Percentiles rank a stretch among this genome's conserved stretches.
These are phyloP conservation scores for Geranium rotundifolium DNA, from an alignment of 345 rosid genomes.

Conservation along the genomic window DNA sequence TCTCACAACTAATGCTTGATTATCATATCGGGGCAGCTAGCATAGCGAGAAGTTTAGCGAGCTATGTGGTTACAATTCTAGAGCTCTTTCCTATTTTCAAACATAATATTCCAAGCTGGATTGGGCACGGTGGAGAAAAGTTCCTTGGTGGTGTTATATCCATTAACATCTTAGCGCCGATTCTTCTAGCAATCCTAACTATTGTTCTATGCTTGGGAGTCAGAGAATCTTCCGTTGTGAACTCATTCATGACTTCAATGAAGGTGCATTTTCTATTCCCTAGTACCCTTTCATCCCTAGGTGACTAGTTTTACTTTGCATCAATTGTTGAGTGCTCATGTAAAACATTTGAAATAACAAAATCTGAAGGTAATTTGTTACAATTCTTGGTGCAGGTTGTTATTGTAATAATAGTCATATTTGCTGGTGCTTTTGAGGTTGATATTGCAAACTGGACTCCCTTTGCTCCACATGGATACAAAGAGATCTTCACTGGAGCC, in stretches of 20 bases:
- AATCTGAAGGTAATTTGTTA: neutral
- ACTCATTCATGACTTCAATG: slow-evolving; percentile 67
- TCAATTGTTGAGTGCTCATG: neutral
- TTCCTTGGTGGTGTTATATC: slow-evolving; percentile 75
- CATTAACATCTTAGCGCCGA: slow-evolving; percentile 66
- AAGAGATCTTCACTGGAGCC: slow-evolving; percentile 75
- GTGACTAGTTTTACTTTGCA: neutral
- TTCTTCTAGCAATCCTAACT: slow-evolving; percentile 62
- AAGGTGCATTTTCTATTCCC: slow-evolving; percentile 32
- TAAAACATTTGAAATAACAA: neutral
- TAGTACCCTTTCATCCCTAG: neutral
- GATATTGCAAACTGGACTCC: slow-evolving; percentile 89
- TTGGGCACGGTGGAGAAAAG: slow-evolving; percentile 72
- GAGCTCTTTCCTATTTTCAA: slow-evolving; percentile 65
- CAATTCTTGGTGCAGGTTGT: slow-evolving; percentile 40
- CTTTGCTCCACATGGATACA: slow-evolving; percentile 75
- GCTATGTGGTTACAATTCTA: slow-evolving; percentile 57
- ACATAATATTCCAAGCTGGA: slow-evolving; percentile 59
- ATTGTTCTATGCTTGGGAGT: slow-evolving; percentile 66
- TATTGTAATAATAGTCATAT: slow-evolving; percentile 70
- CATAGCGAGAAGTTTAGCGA: slow-evolving; percentile 83
- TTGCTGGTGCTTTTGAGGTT: slow-evolving; percentile 72
- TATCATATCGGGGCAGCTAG: slow-evolving; percentile 97
- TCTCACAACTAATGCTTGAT: slow-evolving; percentile 82
- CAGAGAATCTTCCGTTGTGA: slow-evolving; percentile 65